phyloP scores from a whole-genome alignment of 768 basidiomycete species.

The Amanita jacksonii region DNA sequence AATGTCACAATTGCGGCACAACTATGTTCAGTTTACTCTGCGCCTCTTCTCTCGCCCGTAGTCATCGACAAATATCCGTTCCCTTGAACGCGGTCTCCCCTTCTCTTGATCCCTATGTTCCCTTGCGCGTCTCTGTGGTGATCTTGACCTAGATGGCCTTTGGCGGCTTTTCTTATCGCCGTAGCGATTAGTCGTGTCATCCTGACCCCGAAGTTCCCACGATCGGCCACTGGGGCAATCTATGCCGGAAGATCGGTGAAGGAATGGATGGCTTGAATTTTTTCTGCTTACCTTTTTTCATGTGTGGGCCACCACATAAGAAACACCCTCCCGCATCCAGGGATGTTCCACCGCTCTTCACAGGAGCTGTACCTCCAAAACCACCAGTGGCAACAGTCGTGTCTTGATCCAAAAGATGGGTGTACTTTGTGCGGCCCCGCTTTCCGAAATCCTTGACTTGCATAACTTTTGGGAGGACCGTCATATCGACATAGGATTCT shows the following conservation, averaged over 20 bases:
- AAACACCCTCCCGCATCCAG: conserved; percentile 72
- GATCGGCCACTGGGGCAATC: too few species aligned
- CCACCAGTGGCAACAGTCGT: conserved; percentile 60
- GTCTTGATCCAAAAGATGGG: conserved; percentile 92
- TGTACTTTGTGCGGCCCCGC: conserved; percentile 89
- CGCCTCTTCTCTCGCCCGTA: conserved; percentile 8
- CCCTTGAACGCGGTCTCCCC: conserved; percentile 5
- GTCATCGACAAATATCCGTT: conserved; percentile 9
- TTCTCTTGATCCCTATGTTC: conserved; percentile 10
- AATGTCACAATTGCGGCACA: too few species aligned
- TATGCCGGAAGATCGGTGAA: conserved; percentile 11
- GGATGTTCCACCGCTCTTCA: conserved; percentile 46
- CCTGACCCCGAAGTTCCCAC: too few species aligned
- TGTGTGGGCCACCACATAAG: conserved; percentile 87
- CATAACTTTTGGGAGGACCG: conserved; percentile 89
- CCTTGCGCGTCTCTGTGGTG: conserved; percentile 17
- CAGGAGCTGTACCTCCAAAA: conserved; percentile 49
- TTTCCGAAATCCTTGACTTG: conserved; percentile 95
- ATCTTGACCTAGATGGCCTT: conserved; percentile 22
- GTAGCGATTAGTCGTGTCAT: too few species aligned
- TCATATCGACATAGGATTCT: conserved; percentile 80
- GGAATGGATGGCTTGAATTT: not conserved
- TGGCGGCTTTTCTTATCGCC: conserved; percentile 19
- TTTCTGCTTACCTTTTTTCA: conserved; percentile 73
- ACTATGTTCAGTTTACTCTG: not conserved